Evolutionary conservation across 169 alveolate genomes (phyloP), one percentile per base, ranked within the genome.

Genomic region (Plasmodium ovale): DNA sequence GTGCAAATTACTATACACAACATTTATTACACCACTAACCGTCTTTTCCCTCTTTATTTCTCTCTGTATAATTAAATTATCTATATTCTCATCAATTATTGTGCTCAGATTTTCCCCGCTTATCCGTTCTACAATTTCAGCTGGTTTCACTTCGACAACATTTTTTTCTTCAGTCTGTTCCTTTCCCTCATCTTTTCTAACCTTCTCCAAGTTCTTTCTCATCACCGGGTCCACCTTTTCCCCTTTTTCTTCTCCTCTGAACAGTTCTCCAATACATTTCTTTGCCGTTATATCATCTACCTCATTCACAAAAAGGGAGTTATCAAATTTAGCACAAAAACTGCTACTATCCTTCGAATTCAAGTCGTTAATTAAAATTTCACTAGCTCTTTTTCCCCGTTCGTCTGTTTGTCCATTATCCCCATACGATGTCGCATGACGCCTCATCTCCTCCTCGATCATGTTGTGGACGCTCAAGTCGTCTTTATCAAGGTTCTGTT

Each of bases 81-180:
- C 90, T 49, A 82, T 82, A 82, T 82, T 82, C 23, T 82, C 90
- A 62, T 82, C 90, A 31, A 82, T 19, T 29, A 82, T 82, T n/a
- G 65, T 44, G 49, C 90, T 82, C 7, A 82, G n/a, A 42, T 39
- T 64, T 14, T 82, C 84, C 1, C 90, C 90, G 7, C 84, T 31
- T 0, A 82, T 7, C 21, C n/a, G 27, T 27, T 82, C 39, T 59
- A 82, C 21, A 5, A 16, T 44, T 4, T 82, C 82, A 6, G 56
- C 42, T 21, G 79, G 49, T 25, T 51, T 62, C 31, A 79, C 54
- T n/a, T 64, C 84, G 6, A 82, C 27, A 29, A 42, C 0, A 25
- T 47, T 12, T 1, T 1, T 21, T 25, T 44, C 82, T 27, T 47
- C 10, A 9, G 10, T 14, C 7, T 23, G 44, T 9, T 4, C 19